Conservation (phyloP, 164 flowering plant genomes). For the Vitis amurensis region DNA sequence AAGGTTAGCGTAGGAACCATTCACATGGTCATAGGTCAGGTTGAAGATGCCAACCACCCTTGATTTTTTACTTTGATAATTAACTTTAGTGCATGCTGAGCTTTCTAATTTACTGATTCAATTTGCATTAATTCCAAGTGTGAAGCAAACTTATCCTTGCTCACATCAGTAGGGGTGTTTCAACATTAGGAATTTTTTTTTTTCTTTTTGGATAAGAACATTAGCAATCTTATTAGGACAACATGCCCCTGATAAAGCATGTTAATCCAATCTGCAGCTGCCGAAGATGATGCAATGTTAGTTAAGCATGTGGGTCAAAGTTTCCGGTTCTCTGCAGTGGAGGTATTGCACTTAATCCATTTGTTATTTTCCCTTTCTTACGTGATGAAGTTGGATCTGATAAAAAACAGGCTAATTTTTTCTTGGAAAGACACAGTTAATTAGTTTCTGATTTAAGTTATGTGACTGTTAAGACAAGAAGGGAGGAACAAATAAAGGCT, state of each 20-base stretch:
- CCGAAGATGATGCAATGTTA: slow-evolving; percentile 73
- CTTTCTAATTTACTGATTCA: too few species aligned
- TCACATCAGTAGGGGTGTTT: neutral
- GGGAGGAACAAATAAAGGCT: slow-evolving; percentile 64
- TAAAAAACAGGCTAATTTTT: neutral
- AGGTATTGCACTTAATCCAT: slow-evolving; percentile 39
- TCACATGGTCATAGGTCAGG: too few species aligned
- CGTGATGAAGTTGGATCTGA: neutral
- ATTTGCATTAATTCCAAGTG: neutral
- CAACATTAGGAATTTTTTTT: neutral
- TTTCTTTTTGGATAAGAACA: too few species aligned
- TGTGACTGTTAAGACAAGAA: slow-evolving; percentile 50
- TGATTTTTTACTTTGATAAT: too few species aligned
- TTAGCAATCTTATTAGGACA: neutral
- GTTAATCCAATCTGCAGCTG: slow-evolving; percentile 45
- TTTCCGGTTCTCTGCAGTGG: slow-evolving; percentile 77
- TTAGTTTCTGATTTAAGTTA: neutral
- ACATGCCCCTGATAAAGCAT: slow-evolving; percentile 1
- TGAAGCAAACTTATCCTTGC: neutral
- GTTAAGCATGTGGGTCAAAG: slow-evolving; percentile 76
- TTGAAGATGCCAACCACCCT: too few species aligned
- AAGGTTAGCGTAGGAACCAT: too few species aligned
- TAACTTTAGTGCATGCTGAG: too few species aligned
- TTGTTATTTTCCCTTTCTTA: too few species aligned
- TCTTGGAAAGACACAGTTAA: neutral